Conservation (phyloP, 2,329 filamentous ascomycete species). For the Pyrenophora teres region DNA sequence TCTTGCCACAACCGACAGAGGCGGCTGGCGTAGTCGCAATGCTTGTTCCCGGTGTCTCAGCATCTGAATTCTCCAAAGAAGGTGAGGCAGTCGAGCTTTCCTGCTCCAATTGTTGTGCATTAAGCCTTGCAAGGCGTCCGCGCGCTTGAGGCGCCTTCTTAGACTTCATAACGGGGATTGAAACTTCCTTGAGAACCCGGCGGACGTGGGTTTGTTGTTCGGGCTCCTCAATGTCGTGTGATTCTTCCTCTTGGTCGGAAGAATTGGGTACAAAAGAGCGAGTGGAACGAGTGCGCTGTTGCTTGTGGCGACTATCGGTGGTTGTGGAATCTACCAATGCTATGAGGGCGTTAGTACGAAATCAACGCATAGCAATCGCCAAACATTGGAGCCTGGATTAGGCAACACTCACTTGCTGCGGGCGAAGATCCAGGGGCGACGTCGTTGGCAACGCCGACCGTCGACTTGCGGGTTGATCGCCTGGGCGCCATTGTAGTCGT, state of each 20-base stretch:
- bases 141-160: constrained; percentile 19
- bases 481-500: constrained; percentile 27
- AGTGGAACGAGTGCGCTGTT: constrained; percentile 27
- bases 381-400: background rate
- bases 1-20: constrained; percentile 33
- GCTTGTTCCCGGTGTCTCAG: constrained; percentile 68
- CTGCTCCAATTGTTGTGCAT: constrained; percentile 16
- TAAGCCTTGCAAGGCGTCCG: constrained; percentile 14
- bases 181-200: constrained; percentile 40
- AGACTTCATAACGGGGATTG: constrained; percentile 32
- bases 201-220: constrained; percentile 16
- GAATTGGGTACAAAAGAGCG: constrained; percentile 40
- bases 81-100: constrained; percentile 38
- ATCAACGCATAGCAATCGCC: background rate
- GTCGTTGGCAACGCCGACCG: constrained; percentile 10
- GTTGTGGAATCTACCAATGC: constrained; percentile 10
- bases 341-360: constrained; percentile 5
- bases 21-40: constrained; percentile 59
- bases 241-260: constrained; percentile 37
- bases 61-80: constrained; percentile 52
- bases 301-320: constrained; percentile 17
- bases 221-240: constrained; percentile 14
- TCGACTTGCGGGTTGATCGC: constrained; percentile 34
- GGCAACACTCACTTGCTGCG: constrained; percentile 8
- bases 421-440: constrained; percentile 8